Evolutionary conservation across 2,329 filamentous ascomycete genomes (phyloP), one percentile per base, ranked within the genome.

Genomic region (Alternaria brassicicola): DNA sequence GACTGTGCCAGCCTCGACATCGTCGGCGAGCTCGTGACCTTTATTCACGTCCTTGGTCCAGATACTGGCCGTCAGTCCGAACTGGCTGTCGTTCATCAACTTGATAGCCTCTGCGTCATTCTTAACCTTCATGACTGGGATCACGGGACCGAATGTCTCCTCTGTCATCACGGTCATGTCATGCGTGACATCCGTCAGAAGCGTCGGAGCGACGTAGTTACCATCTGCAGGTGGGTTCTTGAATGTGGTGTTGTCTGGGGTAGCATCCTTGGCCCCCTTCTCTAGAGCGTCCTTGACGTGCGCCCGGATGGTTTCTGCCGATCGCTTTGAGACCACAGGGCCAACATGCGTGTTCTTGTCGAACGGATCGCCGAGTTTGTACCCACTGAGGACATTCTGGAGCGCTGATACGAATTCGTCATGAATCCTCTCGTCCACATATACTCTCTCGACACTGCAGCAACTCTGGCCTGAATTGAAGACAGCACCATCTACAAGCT

Each of bases 391-490:
- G 7, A 97, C 92, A 55, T 89, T 88, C 77, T 95, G 91, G 12
- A 92, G 84, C 5, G 90, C 91, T 50, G 86, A 83, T 50, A 97
- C 84, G 70, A 98, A 97, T 12, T 86, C 80, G 70, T 96, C 92
- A 76, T 97, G 88, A 48, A 98, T 86, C 67, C 86, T 88, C 72
- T 91, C 89, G 70, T 95, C 88, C 5, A 98, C 93, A 71, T 98
- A 98, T 19, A 98, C 87, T 31, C 94, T 85, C 80, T 98, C 94
- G 52, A 98, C 84, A 23, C 92, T 91, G 79, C 94, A 98, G 83
- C 94, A 98, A 76, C 92, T 96, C 82, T 98, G 94, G n/a, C 94
- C 94, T 50, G 93, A 97, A 81, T 98, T 98, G 84, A 98, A 98
- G 56, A 98, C 83, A n/a, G 93, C 89, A 19, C 94, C 94, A 69